Evolutionary conservation across 2,329 filamentous ascomycete species (phyloP).

Genomic region (Hansfordia pulvinata): DNA sequence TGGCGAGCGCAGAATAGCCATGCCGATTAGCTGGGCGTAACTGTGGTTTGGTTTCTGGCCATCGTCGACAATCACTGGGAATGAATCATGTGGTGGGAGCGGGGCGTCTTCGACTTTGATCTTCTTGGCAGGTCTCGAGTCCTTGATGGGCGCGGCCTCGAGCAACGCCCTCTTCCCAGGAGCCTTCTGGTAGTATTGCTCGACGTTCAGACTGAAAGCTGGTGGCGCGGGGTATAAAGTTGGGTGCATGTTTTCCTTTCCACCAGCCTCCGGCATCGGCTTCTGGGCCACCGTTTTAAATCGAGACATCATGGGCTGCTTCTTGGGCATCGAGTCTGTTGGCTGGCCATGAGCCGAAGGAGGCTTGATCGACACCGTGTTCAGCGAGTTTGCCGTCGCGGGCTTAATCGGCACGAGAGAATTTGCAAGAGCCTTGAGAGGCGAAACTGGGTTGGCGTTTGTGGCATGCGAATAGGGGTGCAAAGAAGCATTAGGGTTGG

Average conservation of each 20-base stretch:
- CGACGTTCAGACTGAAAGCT: slow-evolving; percentile 33
- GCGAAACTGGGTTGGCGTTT: slow-evolving; percentile 43
- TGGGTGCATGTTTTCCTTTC: slow-evolving; percentile 44
- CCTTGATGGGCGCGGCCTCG: slow-evolving; percentile 61
- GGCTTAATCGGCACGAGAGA: slow-evolving; percentile 45
- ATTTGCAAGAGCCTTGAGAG: slow-evolving; percentile 46
- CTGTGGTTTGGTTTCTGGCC: slow-evolving; percentile 82
- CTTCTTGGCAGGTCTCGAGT: slow-evolving; percentile 56
- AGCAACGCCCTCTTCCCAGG: slow-evolving; percentile 49
- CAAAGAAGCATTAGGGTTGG: slow-evolving; percentile 51
- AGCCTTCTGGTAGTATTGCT: slow-evolving; percentile 38
- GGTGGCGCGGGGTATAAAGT: slow-evolving; percentile 33
- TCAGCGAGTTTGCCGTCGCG: slow-evolving; percentile 44
- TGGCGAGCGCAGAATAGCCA: slow-evolving; percentile 85
- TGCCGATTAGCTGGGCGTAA: slow-evolving; percentile 89
- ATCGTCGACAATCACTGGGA: slow-evolving; percentile 71
- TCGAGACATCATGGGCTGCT: slow-evolving; percentile 40
- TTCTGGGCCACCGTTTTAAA: slow-evolving; percentile 45
- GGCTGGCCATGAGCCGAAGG: slow-evolving; percentile 37
- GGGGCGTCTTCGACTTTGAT: slow-evolving; percentile 41
- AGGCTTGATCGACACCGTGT: slow-evolving; percentile 53
- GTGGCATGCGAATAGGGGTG: slow-evolving; percentile 61
- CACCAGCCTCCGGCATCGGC: slow-evolving; percentile 30
- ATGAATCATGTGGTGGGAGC: slow-evolving; percentile 63
- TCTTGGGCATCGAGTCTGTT: slow-evolving; percentile 60